These are phyloP conservation scores for Phytophthora multivora DNA, from an alignment of 352 stramenopile species.

Conservation along the genomic window DNA sequence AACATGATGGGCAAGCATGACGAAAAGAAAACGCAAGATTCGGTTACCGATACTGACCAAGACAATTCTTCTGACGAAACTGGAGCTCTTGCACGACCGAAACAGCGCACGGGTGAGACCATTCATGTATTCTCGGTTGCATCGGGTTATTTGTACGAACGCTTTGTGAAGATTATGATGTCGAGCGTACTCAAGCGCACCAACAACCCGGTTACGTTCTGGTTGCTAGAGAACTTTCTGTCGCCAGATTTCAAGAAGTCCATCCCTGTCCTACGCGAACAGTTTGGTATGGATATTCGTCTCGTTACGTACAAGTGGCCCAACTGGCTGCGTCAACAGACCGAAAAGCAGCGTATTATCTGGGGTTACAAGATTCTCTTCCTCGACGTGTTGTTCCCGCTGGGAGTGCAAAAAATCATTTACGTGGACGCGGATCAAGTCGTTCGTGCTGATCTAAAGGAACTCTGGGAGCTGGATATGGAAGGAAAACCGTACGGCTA, in stretches of 20 bases:
- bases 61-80: constrained; percentile 4
- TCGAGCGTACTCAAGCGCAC: constrained; percentile 97
- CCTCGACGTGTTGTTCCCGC: constrained; percentile 99
- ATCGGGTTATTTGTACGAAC: constrained; percentile 97
- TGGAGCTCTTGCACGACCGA: constrained; percentile 20
- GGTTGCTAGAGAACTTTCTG: constrained; percentile 99
- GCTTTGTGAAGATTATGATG: constrained; percentile 99
- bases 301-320: constrained; percentile 99
- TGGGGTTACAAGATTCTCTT: constrained; percentile 99
- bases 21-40: constrained; percentile 18
- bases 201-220: constrained; percentile 98
- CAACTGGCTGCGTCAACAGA: constrained; percentile 98
- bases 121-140: constrained; percentile 99
- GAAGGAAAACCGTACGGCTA: constrained; percentile 97
- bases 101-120: constrained; percentile 82
- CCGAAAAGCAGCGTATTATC: constrained; percentile 99
- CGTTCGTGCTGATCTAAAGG: constrained; percentile 97
- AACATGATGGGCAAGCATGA: constrained; percentile 65
- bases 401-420: constrained; percentile 99
- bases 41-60: constrained; percentile 18
- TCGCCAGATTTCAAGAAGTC: constrained; percentile 97
- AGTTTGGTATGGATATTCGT: constrained; percentile 96
- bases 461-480: constrained; percentile 99
- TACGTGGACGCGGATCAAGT: constrained; percentile 99
- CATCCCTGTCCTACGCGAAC: constrained; percentile 90